phyloP scores from a whole-genome alignment of 257 asterid genomes.

The Jacaranda copaia region DNA sequence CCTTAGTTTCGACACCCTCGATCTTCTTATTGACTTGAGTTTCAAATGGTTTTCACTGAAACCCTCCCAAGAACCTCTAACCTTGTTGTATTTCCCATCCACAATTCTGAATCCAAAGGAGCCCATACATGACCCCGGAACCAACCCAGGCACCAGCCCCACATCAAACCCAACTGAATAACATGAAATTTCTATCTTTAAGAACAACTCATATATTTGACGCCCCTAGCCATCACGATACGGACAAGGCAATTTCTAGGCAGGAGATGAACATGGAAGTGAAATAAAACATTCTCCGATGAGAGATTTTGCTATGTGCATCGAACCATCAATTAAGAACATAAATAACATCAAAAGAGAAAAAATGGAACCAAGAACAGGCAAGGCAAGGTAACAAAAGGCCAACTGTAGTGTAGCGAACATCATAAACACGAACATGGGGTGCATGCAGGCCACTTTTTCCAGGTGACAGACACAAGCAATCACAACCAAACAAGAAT shows the following conservation, averaged over 20 bases:
- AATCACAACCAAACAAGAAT: slow-evolving; percentile 30
- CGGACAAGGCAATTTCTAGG: not conserved
- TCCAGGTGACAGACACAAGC: slow-evolving; percentile 19
- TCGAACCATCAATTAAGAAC: not conserved
- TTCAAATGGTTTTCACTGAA: too few species aligned
- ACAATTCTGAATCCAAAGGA: too few species aligned
- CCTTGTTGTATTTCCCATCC: too few species aligned
- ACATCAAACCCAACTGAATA: too few species aligned
- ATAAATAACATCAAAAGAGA: not conserved
- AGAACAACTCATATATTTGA: not conserved
- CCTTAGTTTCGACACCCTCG: too few species aligned
- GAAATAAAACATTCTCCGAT: not conserved
- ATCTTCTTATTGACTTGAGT: too few species aligned
- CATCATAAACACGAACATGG: slow-evolving; percentile 26
- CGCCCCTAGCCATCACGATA: not conserved
- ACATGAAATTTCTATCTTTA: not conserved
- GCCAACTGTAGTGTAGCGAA: not conserved
- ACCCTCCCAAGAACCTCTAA: too few species aligned
- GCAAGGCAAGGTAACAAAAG: not conserved
- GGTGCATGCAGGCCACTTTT: slow-evolving; percentile 32
- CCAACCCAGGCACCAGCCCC: too few species aligned
- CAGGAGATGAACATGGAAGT: not conserved
- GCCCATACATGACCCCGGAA: too few species aligned
- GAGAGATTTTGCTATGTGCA: not conserved
- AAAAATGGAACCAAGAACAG: not conserved